Evolutionary conservation across 768 basidiomycete genomes (phyloP).

Genomic region (Mycena galopus): DNA sequence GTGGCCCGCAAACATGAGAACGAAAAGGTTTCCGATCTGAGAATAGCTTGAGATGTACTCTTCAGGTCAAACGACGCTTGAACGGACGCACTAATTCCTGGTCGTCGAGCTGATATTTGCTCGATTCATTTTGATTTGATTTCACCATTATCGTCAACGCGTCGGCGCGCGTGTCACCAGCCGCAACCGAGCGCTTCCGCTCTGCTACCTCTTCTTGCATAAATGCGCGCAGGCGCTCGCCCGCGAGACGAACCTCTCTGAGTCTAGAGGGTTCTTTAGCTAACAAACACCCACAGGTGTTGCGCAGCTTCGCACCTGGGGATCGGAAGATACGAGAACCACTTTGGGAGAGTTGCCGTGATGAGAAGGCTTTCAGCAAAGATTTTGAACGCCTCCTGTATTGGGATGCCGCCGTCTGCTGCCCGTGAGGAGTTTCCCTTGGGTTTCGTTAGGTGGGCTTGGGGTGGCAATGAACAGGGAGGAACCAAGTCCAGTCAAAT

Average conservation of each 20-base stretch:
- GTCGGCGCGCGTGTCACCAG: constrained; percentile 42
- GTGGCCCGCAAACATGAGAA: constrained; percentile 70
- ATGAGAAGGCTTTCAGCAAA: constrained; percentile 47
- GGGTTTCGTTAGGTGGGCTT: not conserved
- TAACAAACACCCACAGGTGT: not conserved
- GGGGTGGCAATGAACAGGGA: not conserved
- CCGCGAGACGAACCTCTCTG: constrained; percentile 43
- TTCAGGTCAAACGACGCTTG: not conserved
- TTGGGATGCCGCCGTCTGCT: constrained; percentile 52
- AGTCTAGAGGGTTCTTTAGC: constrained; percentile 39
- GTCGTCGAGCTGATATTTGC: constrained; percentile 55
- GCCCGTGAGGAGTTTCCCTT: constrained; percentile 48
- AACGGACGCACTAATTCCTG: constrained; percentile 52
- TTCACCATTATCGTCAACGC: constrained; percentile 59
- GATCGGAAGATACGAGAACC: constrained; percentile 53
- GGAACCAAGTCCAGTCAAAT: constrained; percentile 57
- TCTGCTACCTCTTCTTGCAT: constrained; percentile 54
- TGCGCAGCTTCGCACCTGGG: constrained; percentile 41
- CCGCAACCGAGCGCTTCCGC: constrained; percentile 47
- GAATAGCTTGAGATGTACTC: not conserved
- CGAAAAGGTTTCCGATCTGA: constrained; percentile 66
- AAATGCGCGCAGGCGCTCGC: constrained; percentile 48
- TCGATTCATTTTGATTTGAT: constrained; percentile 58
- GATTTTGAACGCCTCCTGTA: constrained; percentile 54
- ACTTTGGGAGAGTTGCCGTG: constrained; percentile 50